Conservation (phyloP, 805 yeast genomes). For the Kluyveromyces starmeri region DNA sequence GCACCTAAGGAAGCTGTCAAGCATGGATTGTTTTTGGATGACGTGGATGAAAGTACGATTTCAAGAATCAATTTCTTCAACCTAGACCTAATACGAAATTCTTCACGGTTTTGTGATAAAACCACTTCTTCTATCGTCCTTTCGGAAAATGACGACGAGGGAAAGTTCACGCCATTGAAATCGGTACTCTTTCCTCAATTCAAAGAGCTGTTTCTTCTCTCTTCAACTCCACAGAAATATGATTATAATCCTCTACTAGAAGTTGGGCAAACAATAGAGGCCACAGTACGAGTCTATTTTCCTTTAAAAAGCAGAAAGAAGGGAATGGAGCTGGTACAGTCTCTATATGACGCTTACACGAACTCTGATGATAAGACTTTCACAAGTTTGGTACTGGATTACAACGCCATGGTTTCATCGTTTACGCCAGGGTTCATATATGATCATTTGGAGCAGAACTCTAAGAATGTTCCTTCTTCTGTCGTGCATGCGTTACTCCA, state of each 20-base stretch:
- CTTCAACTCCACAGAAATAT: conserved; percentile 10
- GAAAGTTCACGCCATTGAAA: not conserved
- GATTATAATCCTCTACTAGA: conserved; percentile 28
- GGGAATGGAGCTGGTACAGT: conserved; percentile 12
- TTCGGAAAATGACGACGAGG: not conserved
- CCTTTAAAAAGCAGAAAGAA: conserved; percentile 13
- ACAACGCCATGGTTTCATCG: conserved; percentile 33
- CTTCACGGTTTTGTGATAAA: not conserved
- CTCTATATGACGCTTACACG: conserved; percentile 21
- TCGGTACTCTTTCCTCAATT: conserved; percentile 17
- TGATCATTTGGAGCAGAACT: conserved; percentile 24
- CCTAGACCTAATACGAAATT: not conserved
- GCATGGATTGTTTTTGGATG: too few species aligned
- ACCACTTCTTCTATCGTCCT: not conserved
- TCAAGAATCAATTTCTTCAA: not conserved
- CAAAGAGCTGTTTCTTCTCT: conserved; percentile 20
- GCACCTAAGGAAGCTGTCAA: too few species aligned
- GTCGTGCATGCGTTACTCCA: conserved; percentile 61
- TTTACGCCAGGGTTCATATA: conserved; percentile 30
- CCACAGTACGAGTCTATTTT: conserved; percentile 17
- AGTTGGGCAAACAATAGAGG: conserved; percentile 26
- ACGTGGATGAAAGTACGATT: not conserved
- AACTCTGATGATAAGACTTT: conserved; percentile 24
- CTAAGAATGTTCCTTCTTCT: conserved; percentile 31
- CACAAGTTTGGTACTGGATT: conserved; percentile 32